Conservation (phyloP, 257 asterid species). For the Solanum ossicruentum region DNA sequence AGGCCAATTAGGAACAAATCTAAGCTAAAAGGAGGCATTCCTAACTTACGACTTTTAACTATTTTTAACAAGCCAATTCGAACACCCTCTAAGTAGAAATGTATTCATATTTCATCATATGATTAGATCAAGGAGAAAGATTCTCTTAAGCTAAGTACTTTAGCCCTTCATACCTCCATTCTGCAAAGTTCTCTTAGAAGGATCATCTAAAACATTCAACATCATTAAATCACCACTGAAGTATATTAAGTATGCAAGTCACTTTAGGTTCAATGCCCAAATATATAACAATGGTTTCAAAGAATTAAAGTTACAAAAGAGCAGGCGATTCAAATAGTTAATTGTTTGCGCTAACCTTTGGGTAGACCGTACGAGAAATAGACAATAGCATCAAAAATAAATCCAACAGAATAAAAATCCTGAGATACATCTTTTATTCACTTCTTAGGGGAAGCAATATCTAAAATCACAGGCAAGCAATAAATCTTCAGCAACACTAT, state of each 20-base stretch:
- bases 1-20: no score
- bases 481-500: neutral
- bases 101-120: neutral
- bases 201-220: neutral
- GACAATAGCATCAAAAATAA: conserved; percentile 88
- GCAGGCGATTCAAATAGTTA: neutral
- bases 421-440: conserved; percentile 56
- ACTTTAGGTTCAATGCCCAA: neutral
- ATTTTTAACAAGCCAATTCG: no score
- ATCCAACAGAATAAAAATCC: conserved; percentile 80
- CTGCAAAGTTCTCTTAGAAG: neutral
- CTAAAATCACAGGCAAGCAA: conserved; percentile 21
- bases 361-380: conserved; percentile 58
- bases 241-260: neutral
- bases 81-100: neutral
- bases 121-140: neutral
- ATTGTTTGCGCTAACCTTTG: conserved; percentile 31
- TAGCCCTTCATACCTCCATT: neutral
- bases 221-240: neutral
- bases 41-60: no score
- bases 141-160: neutral
- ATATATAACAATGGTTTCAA: neutral
- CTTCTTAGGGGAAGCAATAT: conserved; percentile 94
- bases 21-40: no score
- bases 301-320: neutral